Evolutionary conservation across 2,329 filamentous ascomycete species (phyloP).

Genomic region (Scedosporium boydii): DNA sequence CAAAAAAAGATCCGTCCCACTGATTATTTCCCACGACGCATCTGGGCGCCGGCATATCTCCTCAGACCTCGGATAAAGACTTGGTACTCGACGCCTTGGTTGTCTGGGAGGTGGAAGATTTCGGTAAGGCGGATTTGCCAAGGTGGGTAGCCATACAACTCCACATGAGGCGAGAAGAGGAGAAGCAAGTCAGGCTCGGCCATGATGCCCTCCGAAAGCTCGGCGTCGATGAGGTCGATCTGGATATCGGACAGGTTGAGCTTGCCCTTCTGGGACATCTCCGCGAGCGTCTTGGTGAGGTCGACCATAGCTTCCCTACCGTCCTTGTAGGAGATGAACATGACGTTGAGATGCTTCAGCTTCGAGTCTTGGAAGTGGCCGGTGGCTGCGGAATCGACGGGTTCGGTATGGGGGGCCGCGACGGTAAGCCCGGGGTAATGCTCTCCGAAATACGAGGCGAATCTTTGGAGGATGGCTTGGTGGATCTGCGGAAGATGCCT

Average conservation of each 20-base stretch:
- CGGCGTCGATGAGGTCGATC: conserved; percentile 77
- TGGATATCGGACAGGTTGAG: conserved; percentile 74
- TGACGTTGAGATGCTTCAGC: conserved; percentile 7
- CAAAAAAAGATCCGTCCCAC: conserved; percentile 9
- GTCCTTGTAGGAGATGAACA: conserved; percentile 72
- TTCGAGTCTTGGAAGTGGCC: conserved; percentile 14
- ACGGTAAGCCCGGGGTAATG: conserved; percentile 60
- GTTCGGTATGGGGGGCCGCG: conserved; percentile 33
- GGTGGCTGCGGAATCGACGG: conserved; percentile 19
- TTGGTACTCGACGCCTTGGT: conserved; percentile 82
- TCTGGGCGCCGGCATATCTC: conserved; percentile 78
- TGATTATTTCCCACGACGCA: conserved; percentile 63
- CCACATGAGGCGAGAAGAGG: conserved; percentile 74
- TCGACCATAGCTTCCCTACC: conserved; percentile 91
- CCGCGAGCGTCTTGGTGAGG: conserved; percentile 83
- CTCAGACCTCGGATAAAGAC: conserved; percentile 80
- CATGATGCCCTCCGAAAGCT: conserved; percentile 72
- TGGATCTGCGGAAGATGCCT: conserved; percentile 80
- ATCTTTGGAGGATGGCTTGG: conserved; percentile 65
- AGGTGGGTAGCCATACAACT: conserved; percentile 84
- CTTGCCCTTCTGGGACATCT: conserved; percentile 90
- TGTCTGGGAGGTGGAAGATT: conserved; percentile 74
- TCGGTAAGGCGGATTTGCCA: conserved; percentile 95
- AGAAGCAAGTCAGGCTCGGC: conserved; percentile 83
- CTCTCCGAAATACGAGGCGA: conserved; percentile 79